These are phyloP conservation scores for Boletus reticuloceps DNA, from an alignment of 768 basidiomycete species.

Conservation along the genomic window DNA sequence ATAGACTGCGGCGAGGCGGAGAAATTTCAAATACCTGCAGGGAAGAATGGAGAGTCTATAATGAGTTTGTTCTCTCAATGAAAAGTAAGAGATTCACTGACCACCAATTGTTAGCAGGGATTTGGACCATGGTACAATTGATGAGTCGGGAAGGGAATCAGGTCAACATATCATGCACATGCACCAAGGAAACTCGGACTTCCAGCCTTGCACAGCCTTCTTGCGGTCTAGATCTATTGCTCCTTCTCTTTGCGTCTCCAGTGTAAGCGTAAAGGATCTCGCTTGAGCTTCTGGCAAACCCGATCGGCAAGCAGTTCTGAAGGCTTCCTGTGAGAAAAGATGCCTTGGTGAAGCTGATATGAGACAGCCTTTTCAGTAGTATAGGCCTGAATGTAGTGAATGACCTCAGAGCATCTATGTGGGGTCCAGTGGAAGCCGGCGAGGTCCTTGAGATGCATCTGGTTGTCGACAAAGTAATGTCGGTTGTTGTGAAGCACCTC, in stretches of 20 bases:
- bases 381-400: constrained; percentile 7
- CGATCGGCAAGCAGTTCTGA: not conserved
- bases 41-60: no score
- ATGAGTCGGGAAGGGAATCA: not conserved
- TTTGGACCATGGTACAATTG: not conserved
- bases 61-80: no score
- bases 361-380: constrained; percentile 3
- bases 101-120: constrained; percentile 2
- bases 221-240: not conserved
- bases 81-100: not conserved
- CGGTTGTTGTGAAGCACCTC: fast-evolving
- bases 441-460: constrained; percentile 8
- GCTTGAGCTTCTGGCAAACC: not conserved
- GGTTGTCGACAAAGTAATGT: not conserved
- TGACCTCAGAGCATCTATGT: not conserved
- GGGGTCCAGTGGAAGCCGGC: constrained; percentile 1
- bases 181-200: not conserved
- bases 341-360: constrained; percentile 8
- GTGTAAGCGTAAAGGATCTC: not conserved
- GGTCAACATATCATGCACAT: not conserved
- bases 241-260: not conserved
- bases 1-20: not conserved
- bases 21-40: constrained; percentile 7
- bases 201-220: constrained; percentile 5
- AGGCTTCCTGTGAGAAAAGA: not conserved